Conservation (phyloP, 768 basidiomycete species). For the Pilatotrama ljubarskyi region DNA sequence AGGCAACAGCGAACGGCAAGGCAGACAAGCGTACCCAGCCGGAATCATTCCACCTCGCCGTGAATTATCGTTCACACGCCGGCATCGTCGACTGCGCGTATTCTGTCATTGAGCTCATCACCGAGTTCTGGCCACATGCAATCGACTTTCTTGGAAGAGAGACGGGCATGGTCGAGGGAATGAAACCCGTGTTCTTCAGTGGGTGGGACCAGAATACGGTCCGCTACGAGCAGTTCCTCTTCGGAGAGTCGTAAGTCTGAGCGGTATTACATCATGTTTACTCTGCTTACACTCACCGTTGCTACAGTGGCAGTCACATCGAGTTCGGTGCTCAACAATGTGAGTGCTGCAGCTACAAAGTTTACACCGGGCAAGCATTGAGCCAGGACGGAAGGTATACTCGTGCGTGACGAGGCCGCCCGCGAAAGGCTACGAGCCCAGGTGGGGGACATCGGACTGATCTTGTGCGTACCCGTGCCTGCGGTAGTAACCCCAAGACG, state of each 20-base stretch:
- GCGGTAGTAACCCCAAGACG: not conserved
- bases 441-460: constrained; percentile 36
- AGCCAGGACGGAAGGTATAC: too few relatives aligned
- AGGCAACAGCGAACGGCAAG: too few relatives aligned
- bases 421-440: not conserved
- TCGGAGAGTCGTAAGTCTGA: not conserved
- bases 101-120: constrained; percentile 59
- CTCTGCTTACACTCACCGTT: too few relatives aligned
- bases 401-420: not conserved
- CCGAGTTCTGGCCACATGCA: constrained; percentile 57
- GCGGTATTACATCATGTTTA: too few relatives aligned
- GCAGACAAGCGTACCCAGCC: constrained; percentile 22
- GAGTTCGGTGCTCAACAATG: constrained; percentile 69
- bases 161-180: constrained; percentile 51
- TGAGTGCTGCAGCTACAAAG: constrained; percentile 27
- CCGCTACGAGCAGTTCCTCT: not conserved
- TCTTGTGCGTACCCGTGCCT: constrained; percentile 43
- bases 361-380: too few relatives aligned
- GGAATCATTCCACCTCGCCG: constrained; percentile 58
- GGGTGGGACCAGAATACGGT: constrained; percentile 23
- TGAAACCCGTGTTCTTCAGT: constrained; percentile 62
- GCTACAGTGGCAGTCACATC: constrained; percentile 45
- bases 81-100: constrained; percentile 74
- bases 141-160: constrained; percentile 62
- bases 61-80: constrained; percentile 70